Conservation (phyloP, 805 yeast species). For the Nakazawaea molendinolei region DNA sequence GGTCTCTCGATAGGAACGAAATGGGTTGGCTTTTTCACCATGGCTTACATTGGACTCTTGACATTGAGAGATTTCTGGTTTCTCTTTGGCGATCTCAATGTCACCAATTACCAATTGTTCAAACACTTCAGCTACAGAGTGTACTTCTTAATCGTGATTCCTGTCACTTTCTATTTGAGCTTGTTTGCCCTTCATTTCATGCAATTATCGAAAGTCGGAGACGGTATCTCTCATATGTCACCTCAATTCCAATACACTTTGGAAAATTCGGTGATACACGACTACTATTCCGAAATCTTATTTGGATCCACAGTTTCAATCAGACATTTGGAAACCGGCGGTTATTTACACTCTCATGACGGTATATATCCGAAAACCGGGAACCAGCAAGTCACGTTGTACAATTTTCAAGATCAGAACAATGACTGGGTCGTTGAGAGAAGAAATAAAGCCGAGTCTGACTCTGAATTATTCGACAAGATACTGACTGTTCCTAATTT, state of each 20-base stretch:
- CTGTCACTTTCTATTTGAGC: constrained; percentile 50
- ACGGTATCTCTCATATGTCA: constrained; percentile 56
- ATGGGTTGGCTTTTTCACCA: constrained; percentile 64
- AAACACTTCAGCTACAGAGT: constrained; percentile 35
- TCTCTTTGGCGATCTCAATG: constrained; percentile 58
- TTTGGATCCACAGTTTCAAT: constrained; percentile 68
- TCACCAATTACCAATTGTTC: constrained; percentile 30
- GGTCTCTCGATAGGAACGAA: constrained; percentile 60
- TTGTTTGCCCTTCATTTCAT: constrained; percentile 54
- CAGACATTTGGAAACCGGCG: constrained; percentile 69
- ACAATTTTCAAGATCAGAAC: constrained; percentile 51
- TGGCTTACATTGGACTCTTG: constrained; percentile 53
- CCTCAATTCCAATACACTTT: constrained; percentile 63
- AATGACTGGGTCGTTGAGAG: constrained; percentile 72
- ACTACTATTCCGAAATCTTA: constrained; percentile 57
- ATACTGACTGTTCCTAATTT: constrained; percentile 35
- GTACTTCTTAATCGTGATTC: constrained; percentile 41
- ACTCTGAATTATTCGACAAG: constrained; percentile 32
- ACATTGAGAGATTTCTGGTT: constrained; percentile 55
- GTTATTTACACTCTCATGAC: constrained; percentile 76
- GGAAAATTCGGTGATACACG: constrained; percentile 29
- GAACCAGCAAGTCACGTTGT: constrained; percentile 76
- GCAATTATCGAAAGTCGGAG: constrained; percentile 41
- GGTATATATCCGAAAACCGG: constrained; percentile 50
- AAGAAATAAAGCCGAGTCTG: constrained; percentile 27